Percentiles rank a stretch among this genome's conserved stretches.
These are phyloP conservation scores for Cladosporium sp. DNA, from an alignment of 2,329 filamentous ascomycete genomes.

Conservation along the genomic window DNA sequence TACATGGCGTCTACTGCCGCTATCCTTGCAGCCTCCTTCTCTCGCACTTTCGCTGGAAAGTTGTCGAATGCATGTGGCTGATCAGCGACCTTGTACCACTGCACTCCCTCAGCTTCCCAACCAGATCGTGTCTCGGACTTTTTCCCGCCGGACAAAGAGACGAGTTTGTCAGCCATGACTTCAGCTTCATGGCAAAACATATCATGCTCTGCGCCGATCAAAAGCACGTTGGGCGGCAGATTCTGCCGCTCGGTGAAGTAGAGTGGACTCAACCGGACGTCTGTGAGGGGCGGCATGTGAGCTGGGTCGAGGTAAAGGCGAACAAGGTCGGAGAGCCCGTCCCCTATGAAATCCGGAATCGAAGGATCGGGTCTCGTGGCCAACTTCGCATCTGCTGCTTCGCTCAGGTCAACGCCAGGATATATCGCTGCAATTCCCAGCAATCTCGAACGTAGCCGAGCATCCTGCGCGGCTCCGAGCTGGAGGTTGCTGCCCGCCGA, in stretches of 20 bases:
- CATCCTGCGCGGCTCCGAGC: slow-evolving; percentile 40
- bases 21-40: neutral
- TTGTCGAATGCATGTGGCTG: slow-evolving; percentile 17
- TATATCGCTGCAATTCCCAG: slow-evolving; percentile 43
- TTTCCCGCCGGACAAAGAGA: slow-evolving; percentile 15
- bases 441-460: slow-evolving; percentile 23
- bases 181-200: slow-evolving; percentile 41
- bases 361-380: slow-evolving; percentile 9
- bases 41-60: slow-evolving; percentile 6
- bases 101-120: slow-evolving; percentile 15
- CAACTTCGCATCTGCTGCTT: slow-evolving; percentile 11
- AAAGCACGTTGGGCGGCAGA: slow-evolving; percentile 42
- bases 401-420: slow-evolving; percentile 29
- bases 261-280: neutral
- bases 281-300: neutral
- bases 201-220: slow-evolving; percentile 45
- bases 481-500: slow-evolving; percentile 51
- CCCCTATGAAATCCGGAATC: slow-evolving; percentile 11
- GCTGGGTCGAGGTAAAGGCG: neutral
- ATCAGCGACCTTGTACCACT: slow-evolving; percentile 17
- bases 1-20: neutral
- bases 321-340: slow-evolving; percentile 30
- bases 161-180: slow-evolving; percentile 30
- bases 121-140: slow-evolving; percentile 18
- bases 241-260: slow-evolving; percentile 14